Evolutionary conservation across 129 eudicot genomes (phyloP), one percentile per base, ranked within the genome.

Genomic region (Lactuca sativa): DNA sequence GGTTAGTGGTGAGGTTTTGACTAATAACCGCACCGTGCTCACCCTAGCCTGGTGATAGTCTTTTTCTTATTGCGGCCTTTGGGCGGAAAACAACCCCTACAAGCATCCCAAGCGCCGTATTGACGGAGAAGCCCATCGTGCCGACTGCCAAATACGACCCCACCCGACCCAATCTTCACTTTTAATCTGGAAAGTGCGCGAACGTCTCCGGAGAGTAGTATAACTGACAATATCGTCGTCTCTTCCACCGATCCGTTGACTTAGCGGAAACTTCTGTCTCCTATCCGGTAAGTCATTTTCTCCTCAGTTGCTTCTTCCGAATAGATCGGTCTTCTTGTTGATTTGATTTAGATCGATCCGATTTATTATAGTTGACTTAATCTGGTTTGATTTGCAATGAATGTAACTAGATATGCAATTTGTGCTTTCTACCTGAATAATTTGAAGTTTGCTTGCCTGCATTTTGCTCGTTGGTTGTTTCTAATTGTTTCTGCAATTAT

Each of bases 101-200:
- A 59, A 16, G 18, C 43, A 7, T 75, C 60, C 60, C 44, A 75
- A 75, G 17, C 79, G 78, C 70, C 73, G 14, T n/a, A 25, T 52
- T 13, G 53, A 51, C 69, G 15, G 30, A 40, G 43, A 56, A 38
- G 67, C n/a, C 43, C 48, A 59, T 58, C 66, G 16, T 70, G 75
- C 54, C 51, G 13, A 5, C 18, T 9, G 53, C 30, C 30, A 25
- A 25, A 25, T 25, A 25, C 37, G 63, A 4, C 64, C 52, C 73
- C 74, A 69, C 74, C 55, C 60, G 30, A 25, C 30, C 30, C 30
- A 25, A 31, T 17, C 67, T 59, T 71, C 34, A 48, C 70, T 63
- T 51, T 73, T 62, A 73, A 32, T 47, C 9, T 33, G 33, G 44
- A 47, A 48, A 34, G 49, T 48, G 48, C 33, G 31, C 33, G 9